Percentiles rank a stretch among this genome's conserved stretches.
phyloP scores from a whole-genome alignment of 2,329 filamentous ascomycete species.

The Stachybotrys echinatus region DNA sequence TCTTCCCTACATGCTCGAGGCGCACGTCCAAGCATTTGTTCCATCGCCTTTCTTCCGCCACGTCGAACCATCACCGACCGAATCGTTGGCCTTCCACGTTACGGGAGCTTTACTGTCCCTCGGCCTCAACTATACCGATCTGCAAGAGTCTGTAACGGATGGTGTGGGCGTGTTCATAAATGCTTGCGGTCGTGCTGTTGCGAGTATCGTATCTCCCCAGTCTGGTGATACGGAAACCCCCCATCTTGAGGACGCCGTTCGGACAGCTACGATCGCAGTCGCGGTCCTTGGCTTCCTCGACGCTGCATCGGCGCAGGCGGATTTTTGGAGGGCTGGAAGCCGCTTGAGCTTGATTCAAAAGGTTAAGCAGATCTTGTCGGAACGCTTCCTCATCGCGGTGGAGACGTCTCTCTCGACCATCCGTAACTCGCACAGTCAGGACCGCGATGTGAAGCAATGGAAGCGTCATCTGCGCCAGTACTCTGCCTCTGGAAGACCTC shows the following conservation, averaged over 20 bases:
- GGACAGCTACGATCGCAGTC: conserved; percentile 70
- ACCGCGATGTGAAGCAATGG: conserved; percentile 73
- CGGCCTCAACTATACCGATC: conserved; percentile 63
- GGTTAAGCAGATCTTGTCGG: conserved; percentile 70
- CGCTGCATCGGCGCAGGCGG: conserved; percentile 69
- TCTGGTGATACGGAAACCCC: conserved; percentile 51
- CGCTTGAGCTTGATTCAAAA: conserved; percentile 68
- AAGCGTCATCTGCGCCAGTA: conserved; percentile 82
- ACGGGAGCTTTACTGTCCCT: conserved; percentile 77
- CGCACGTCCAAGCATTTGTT: conserved; percentile 71
- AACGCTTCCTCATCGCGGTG: conserved; percentile 77
- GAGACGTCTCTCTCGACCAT: conserved; percentile 90
- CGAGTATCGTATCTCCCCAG: conserved; percentile 46
- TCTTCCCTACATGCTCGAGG: conserved; percentile 78
- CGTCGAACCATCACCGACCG: conserved; percentile 84
- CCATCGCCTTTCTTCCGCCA: conserved; percentile 77
- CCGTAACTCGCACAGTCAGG: conserved; percentile 67
- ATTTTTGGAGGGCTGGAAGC: conserved; percentile 76
- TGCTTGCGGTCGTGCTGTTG: conserved; percentile 60
- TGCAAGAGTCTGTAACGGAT: conserved; percentile 61
- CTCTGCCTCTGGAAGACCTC: conserved; percentile 68
- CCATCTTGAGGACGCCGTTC: conserved; percentile 60
- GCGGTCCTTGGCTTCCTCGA: conserved; percentile 89
- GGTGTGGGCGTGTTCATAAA: conserved; percentile 69
- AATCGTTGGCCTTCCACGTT: conserved; percentile 73